These are phyloP conservation scores for Linaria vulgaris DNA, from an alignment of 257 asterid genomes.

Conservation along the genomic window DNA sequence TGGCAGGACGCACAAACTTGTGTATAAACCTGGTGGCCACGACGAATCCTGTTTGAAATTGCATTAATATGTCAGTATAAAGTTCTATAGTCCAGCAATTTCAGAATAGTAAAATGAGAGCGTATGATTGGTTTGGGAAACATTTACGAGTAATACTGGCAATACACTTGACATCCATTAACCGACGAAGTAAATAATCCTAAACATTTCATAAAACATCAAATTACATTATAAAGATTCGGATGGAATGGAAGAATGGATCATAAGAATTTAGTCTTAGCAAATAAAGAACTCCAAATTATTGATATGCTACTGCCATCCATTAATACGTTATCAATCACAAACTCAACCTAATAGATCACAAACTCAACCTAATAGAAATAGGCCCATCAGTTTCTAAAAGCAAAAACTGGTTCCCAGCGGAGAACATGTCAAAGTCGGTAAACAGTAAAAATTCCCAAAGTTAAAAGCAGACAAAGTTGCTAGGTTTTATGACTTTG, in stretches of 20 bases:
- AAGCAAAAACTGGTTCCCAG: too few species aligned
- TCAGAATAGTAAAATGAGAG: background rate
- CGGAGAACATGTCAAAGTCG: too few species aligned
- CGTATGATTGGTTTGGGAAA: background rate
- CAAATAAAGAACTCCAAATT: background rate
- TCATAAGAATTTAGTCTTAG: background rate
- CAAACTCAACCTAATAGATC: too few species aligned
- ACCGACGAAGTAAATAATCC: background rate
- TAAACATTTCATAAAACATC: conserved; percentile 3
- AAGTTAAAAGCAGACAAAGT: background rate
- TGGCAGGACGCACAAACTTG: conserved; percentile 90
- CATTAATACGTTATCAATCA: too few species aligned
- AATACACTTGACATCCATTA: background rate
- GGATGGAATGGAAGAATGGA: background rate
- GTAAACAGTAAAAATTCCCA: too few species aligned
- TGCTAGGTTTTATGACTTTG: too few species aligned
- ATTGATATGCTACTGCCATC: background rate
- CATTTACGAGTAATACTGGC: background rate
- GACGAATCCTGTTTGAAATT: conserved; percentile 57
- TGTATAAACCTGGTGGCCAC: conserved; percentile 79
- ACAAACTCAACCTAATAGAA: too few species aligned
- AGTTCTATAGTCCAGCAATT: conserved; percentile 5
- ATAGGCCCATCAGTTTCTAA: too few species aligned
- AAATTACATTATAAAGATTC: background rate
- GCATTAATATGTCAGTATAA: conserved; percentile 22